A percentile compares a stretch with the other conserved stretches of the same genome.
These are phyloP conservation scores for Adansonia gregorii DNA, from an alignment of 441 rosid genomes.

Conservation along the genomic window DNA sequence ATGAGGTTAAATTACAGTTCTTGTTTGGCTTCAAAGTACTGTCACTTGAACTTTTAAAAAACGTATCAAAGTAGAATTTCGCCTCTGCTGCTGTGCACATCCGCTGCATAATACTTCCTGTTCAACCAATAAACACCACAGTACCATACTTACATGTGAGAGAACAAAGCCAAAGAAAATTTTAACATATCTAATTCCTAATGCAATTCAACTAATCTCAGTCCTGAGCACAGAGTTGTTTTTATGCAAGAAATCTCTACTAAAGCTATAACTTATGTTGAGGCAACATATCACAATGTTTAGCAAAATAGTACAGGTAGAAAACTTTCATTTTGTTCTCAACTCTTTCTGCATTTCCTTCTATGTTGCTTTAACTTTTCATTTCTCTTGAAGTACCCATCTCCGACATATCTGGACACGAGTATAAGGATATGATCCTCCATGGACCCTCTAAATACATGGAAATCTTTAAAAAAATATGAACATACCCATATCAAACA, in stretches of 20 bases:
- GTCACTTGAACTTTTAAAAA: conserved; percentile 46
- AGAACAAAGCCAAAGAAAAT: conserved; percentile 8
- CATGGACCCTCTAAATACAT: too few relatives aligned
- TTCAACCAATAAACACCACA: conserved; percentile 34
- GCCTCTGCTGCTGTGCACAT: conserved; percentile 85
- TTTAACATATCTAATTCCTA: not conserved
- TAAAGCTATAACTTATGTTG: not conserved
- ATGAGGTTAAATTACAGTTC: conserved; percentile 85
- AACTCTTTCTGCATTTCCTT: not conserved
- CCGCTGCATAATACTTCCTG: conserved; percentile 58
- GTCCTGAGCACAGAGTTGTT: not conserved
- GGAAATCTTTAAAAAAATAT: too few relatives aligned
- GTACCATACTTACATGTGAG: not conserved
- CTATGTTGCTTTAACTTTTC: not conserved
- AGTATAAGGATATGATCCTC: too few relatives aligned
- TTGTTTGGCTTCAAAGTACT: conserved; percentile 57
- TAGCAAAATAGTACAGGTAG: not conserved
- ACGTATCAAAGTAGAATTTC: conserved; percentile 65
- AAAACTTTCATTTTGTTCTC: not conserved
- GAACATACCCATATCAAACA: too few relatives aligned
- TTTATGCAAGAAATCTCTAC: not conserved
- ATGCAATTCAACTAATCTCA: conserved; percentile 4
- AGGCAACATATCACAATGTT: not conserved
- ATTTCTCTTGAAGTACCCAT: not conserved
- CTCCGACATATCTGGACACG: not conserved